phyloP scores from a whole-genome alignment of 805 yeast genomes.

The Dipodascus albidus region DNA sequence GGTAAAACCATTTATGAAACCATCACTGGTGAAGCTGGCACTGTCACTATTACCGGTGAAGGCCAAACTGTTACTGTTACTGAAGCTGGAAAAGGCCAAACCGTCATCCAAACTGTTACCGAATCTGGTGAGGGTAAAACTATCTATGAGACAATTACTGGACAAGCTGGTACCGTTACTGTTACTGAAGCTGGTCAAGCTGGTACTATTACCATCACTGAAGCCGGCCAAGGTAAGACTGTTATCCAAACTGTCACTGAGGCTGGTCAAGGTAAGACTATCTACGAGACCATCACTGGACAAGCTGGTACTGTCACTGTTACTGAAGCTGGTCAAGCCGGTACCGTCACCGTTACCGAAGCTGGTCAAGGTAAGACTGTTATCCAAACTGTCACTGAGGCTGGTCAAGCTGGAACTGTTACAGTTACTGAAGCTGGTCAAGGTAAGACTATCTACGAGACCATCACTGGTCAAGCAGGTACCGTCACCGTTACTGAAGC shows the following conservation, averaged over 20 bases:
- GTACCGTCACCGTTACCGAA: neutral
- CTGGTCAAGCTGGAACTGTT: conserved; percentile 1
- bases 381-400: conserved; percentile 9
- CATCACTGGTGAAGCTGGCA: conserved; percentile 7
- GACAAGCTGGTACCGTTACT: conserved; percentile 7
- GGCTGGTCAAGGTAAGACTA: neutral
- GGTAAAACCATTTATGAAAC: conserved; percentile 8
- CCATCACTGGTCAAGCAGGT: conserved; percentile 11
- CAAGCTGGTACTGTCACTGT: neutral
- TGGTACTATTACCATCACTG: conserved; percentile 14
- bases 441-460: conserved; percentile 5
- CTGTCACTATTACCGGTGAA: conserved; percentile 13
- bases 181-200: conserved; percentile 13
- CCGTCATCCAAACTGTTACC: conserved; percentile 1
- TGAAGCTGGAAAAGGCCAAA: neutral
- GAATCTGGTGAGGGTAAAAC: neutral
- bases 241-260: conserved; percentile 6
- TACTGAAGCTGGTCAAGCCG: neutral
- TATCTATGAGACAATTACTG: conserved; percentile 9
- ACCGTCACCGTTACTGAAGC: conserved; percentile 10
- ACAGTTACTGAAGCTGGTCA: conserved; percentile 9
- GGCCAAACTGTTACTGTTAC: conserved; percentile 9
- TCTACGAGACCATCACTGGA: conserved; percentile 4
- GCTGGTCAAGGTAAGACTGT: neutral
- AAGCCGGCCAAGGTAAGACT: conserved; percentile 11